Evolutionary conservation across 768 basidiomycete species (phyloP), one percentile per base, ranked within the genome.

Genomic region (Tremella mesenterica): DNA sequence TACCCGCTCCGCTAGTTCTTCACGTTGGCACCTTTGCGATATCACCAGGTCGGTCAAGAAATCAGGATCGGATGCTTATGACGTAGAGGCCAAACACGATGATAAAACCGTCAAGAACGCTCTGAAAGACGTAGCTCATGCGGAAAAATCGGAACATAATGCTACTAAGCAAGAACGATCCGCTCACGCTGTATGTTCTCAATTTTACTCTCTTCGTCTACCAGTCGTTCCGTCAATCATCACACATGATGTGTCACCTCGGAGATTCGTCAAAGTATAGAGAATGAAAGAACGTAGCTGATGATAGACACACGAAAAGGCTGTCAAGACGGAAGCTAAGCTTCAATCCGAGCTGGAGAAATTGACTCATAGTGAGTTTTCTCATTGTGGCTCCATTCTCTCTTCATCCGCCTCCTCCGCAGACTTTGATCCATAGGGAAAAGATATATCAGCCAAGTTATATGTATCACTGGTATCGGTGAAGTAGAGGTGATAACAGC

Each of bases 101-200:
- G 78, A 78, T 16, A 80, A 79, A 59, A 72, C 75, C 23, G 67
- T 85, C 59, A 76, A 81, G 65, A 76, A 78, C 43, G 76, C 79
- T 29, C 56, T 81, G 56, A 81, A 81, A 63, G 80, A 82, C 45
- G 73, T 85, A 28, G 70, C 73, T 18, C 72, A 73, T 28, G 75
- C 77, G 7, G 81, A 85, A 65, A 83, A 83, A 74, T 68, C 71
- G 13, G 76, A 80, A 51, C 64, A 73, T 29, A 81, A 80, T 62
- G 77, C 78, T 23, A 73, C 77, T 52, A 83, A 82, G 75, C 81
- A 29, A 9, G 61, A 63, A 46, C 45, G 29, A 26, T 56, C 61
- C 36, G 56, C 59, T 29, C 52, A 59, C 14, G 23, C 51, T 13
- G 53, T 60, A 30, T 46, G 60, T 56, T 18, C 18, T 21, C 21